A percentile compares a stretch with the other conserved stretches of the same genome.
Conservation (phyloP, 2,329 filamentous ascomycete genomes). For the Intubia oerlemansii region DNA sequence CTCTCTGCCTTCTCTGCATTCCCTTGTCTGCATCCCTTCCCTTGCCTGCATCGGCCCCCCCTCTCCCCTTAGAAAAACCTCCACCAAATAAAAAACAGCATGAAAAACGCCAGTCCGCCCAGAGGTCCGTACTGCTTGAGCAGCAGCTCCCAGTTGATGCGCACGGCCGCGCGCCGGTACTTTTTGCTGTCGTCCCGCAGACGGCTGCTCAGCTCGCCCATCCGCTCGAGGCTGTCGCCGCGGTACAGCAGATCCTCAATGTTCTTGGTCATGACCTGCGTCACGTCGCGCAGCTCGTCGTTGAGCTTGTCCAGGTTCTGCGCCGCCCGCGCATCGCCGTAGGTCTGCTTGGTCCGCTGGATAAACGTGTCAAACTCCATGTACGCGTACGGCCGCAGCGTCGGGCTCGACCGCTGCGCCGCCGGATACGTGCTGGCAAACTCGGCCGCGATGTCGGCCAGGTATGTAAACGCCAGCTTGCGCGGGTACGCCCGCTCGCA, state of each 20-base stretch:
- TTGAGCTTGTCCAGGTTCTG: slow-evolving; percentile 92
- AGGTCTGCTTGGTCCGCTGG: slow-evolving; percentile 75
- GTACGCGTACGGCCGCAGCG: slow-evolving; percentile 76
- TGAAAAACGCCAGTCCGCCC: slow-evolving; percentile 57
- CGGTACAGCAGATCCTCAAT: slow-evolving; percentile 94
- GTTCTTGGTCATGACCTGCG: slow-evolving; percentile 99
- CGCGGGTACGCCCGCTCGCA: slow-evolving; percentile 87
- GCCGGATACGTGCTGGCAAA: slow-evolving; percentile 71
- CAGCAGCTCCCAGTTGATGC: slow-evolving; percentile 95
- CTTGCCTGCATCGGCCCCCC: too few relatives aligned
- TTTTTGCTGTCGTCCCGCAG: slow-evolving; percentile 85
- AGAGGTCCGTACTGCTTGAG: slow-evolving; percentile 94
- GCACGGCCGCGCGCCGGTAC: slow-evolving; percentile 77
- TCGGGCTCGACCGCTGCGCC: slow-evolving; percentile 49
- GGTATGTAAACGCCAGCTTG: slow-evolving; percentile 96
- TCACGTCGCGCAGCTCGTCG: slow-evolving; percentile 91
- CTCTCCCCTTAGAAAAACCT: slow-evolving; percentile 75
- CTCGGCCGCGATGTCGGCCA: slow-evolving; percentile 75
- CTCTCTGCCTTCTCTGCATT: too few relatives aligned
- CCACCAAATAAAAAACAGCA: slow-evolving; percentile 78
- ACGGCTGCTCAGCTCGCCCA: slow-evolving; percentile 83
- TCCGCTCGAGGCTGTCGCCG: slow-evolving; percentile 82
- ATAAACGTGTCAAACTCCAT: slow-evolving; percentile 98
- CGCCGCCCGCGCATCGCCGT: slow-evolving; percentile 75
- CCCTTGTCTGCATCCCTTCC: too few relatives aligned